Evolutionary conservation across 768 basidiomycete species (phyloP).

Genomic region (Trametes sanguinea): DNA sequence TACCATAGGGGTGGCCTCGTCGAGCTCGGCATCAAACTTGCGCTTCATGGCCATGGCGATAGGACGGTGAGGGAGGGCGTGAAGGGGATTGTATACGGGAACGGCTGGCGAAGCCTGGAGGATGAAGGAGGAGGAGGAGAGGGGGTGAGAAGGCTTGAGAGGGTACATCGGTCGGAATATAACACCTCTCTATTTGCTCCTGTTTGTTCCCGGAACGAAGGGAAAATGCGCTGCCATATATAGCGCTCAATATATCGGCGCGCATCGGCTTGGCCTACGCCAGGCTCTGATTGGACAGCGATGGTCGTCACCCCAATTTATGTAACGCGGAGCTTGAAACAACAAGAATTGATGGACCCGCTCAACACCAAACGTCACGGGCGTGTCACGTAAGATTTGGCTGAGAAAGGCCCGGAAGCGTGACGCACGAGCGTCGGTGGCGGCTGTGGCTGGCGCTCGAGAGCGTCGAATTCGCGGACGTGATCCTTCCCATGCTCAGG

Average conservation of each 20-base stretch:
- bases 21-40: constrained; percentile 64
- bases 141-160: constrained; percentile 18
- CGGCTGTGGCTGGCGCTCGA: constrained; percentile 13
- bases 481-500: neutral
- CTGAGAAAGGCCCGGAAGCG: neutral
- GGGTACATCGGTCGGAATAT: constrained; percentile 19
- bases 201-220: constrained; percentile 20
- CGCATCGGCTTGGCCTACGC: constrained; percentile 19
- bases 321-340: constrained; percentile 18
- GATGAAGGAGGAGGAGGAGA: constrained; percentile 14
- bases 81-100: constrained; percentile 1
- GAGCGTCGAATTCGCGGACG: constrained; percentile 4
- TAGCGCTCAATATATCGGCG: constrained; percentile 23
- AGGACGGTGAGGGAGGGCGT: neutral
- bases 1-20: constrained; percentile 44
- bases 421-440: constrained; percentile 16
- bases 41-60: constrained; percentile 69
- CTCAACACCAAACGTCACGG: constrained; percentile 13
- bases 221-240: constrained; percentile 17
- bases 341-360: constrained; percentile 10
- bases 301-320: constrained; percentile 18
- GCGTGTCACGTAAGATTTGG: constrained; percentile 6
- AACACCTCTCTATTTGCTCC: constrained; percentile 22
- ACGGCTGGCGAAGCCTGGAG: neutral
- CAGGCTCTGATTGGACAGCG: constrained; percentile 17